Conservation (phyloP, 2,329 filamentous ascomycete species). For the Cladosporium sp. region DNA sequence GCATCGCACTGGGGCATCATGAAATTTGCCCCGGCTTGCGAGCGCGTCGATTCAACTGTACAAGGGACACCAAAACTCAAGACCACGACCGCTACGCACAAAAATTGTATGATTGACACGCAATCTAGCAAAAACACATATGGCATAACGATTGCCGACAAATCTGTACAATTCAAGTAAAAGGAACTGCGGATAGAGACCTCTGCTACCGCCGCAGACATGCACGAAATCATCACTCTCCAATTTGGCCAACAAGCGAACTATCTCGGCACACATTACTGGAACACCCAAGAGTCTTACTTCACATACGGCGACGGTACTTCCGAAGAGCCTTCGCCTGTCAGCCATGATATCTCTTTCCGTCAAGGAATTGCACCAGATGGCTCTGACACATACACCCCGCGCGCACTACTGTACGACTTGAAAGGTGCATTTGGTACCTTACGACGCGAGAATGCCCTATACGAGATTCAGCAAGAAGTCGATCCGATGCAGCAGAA, state of each 20-base stretch:
- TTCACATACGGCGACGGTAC: constrained; percentile 71
- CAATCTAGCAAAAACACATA: too few relatives aligned
- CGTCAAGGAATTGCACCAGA: constrained; percentile 76
- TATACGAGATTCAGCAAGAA: constrained; percentile 64
- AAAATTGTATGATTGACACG: too few relatives aligned
- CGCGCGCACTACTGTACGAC: constrained; percentile 88
- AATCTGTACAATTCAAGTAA: background rate
- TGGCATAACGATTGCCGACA: too few relatives aligned
- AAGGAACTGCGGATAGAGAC: background rate
- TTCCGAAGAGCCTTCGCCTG: constrained; percentile 56
- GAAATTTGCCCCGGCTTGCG: background rate
- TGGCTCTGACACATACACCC: constrained; percentile 86
- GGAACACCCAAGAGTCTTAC: constrained; percentile 97
- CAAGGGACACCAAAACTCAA: too few relatives aligned
- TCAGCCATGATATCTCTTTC: constrained; percentile 87
- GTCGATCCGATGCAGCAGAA: constrained; percentile 35
- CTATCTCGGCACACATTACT: constrained; percentile 92
- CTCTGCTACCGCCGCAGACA: constrained; percentile 35
- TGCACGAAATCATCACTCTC: constrained; percentile 93
- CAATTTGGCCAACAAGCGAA: constrained; percentile 93
- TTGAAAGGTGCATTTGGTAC: constrained; percentile 91
- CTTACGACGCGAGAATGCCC: constrained; percentile 77
- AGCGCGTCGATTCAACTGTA: background rate
- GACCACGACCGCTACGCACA: too few relatives aligned
- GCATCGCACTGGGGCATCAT: background rate